Percentiles rank a stretch among this genome's conserved stretches.
Conservation (phyloP, 805 yeast species). For the Wickerhamomyces sydowiorum region DNA sequence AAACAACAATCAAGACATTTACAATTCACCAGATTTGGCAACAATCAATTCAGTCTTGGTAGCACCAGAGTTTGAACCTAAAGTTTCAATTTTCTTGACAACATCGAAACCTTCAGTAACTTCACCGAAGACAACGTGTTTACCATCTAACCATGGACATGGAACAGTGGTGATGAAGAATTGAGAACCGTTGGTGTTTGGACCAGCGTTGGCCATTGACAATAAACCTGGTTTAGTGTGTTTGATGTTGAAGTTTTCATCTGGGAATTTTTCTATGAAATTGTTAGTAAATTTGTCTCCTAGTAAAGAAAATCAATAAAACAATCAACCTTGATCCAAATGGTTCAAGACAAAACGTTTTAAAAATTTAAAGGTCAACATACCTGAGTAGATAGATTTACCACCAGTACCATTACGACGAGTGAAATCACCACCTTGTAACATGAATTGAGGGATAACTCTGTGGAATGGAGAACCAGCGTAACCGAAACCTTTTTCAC, state of each 20-base stretch:
- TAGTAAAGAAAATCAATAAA: too few relatives aligned
- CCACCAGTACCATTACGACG: conserved; percentile 97
- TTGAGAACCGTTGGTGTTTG: conserved; percentile 97
- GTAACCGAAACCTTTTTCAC: conserved; percentile 96
- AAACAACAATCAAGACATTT: conserved; percentile 8
- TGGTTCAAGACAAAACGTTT: too few relatives aligned
- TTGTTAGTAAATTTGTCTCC: too few relatives aligned
- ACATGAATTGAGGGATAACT: conserved; percentile 96
- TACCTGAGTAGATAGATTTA: conserved; percentile 82
- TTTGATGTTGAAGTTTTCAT: conserved; percentile 67
- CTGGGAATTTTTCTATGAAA: conserved; percentile 68
- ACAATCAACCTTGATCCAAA: too few relatives aligned
- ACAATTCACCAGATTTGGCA: conserved; percentile 45
- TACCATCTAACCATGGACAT: conserved; percentile 87
- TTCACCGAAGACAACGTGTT: conserved; percentile 95
- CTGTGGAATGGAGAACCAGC: conserved; percentile 90
- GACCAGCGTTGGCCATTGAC: conserved; percentile 98
- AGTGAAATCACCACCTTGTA: conserved; percentile 96
- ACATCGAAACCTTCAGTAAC: conserved; percentile 79
- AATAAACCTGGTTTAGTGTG: conserved; percentile 80
- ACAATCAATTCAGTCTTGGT: conserved; percentile 63
- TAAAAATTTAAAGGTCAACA: too few relatives aligned
- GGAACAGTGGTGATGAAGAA: conserved; percentile 91
- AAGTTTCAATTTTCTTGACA: conserved; percentile 77
- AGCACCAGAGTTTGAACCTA: conserved; percentile 71